These are phyloP conservation scores for Botrytis fabae DNA, from an alignment of 2,329 filamentous ascomycete genomes.

Conservation along the genomic window DNA sequence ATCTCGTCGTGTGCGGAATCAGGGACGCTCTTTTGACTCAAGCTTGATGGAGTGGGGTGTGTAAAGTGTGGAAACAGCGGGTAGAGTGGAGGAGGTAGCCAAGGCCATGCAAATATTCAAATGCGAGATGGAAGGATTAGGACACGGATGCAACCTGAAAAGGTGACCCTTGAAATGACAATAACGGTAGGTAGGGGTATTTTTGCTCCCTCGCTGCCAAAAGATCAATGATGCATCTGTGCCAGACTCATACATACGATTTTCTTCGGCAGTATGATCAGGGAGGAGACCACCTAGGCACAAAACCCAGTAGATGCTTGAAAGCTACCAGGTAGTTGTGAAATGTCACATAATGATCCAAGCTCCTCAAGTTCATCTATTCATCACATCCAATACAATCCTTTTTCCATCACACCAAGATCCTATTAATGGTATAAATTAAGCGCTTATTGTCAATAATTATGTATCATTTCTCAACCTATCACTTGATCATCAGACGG, in stretches of 20 bases:
- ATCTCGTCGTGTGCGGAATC: background rate
- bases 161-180: conserved; percentile 7
- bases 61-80: background rate
- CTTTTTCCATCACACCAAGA: background rate
- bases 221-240: conserved; percentile 13
- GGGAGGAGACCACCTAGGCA: background rate
- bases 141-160: conserved; percentile 3
- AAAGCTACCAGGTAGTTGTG: background rate
- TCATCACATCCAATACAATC: conserved; percentile 16
- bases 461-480: conserved; percentile 15
- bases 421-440: conserved; percentile 22
- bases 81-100: conserved; percentile 13
- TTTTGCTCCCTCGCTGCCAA: background rate
- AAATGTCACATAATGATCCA: conserved; percentile 9
- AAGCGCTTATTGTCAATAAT: conserved; percentile 23
- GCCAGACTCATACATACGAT: background rate
- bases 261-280: background rate
- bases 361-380: conserved; percentile 5
- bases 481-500: conserved; percentile 9
- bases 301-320: background rate
- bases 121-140: conserved; percentile 9
- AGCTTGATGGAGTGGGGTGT: conserved; percentile 8
- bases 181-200: conserved; percentile 4
- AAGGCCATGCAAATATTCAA: conserved; percentile 11
- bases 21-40: background rate